Evolutionary conservation across 805 yeast genomes (phyloP).

Genomic region (Candida piceae): DNA sequence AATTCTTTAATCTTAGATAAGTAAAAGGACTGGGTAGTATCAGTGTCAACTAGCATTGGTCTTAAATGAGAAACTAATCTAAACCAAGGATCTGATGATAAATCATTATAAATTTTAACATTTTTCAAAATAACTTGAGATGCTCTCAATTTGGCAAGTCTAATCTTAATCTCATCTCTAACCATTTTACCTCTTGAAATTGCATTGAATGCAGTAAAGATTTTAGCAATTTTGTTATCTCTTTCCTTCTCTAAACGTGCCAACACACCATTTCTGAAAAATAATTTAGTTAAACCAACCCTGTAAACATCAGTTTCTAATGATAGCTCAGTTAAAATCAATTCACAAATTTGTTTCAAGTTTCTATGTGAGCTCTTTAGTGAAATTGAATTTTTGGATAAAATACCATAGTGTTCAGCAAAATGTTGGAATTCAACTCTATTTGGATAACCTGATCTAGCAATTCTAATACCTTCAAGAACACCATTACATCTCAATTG

Average conservation of each 20-base stretch:
- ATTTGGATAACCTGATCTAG: constrained; percentile 96
- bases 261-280: constrained; percentile 71
- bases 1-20: constrained; percentile 51
- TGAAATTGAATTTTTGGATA: constrained; percentile 42
- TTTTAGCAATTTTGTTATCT: constrained; percentile 53
- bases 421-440: constrained; percentile 81
- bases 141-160: constrained; percentile 62
- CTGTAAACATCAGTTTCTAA: constrained; percentile 58
- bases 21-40: constrained; percentile 40
- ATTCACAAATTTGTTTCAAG: constrained; percentile 63
- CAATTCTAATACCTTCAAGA: constrained; percentile 93
- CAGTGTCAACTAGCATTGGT: constrained; percentile 52
- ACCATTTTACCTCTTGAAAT: constrained; percentile 56
- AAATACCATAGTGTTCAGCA: constrained; percentile 65
- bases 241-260: constrained; percentile 76
- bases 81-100: constrained; percentile 72
- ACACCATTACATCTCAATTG: constrained; percentile 97
- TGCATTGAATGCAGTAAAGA: constrained; percentile 61
- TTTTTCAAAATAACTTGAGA: constrained; percentile 63
- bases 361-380: constrained; percentile 29
- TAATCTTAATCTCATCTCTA: constrained; percentile 42
- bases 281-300: constrained; percentile 67
- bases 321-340: constrained; percentile 57
- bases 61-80: constrained; percentile 62
- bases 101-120: constrained; percentile 45